Evolutionary conservation across 1,284 basidiomycete genomes (phyloP).

Genomic region (Marasmius tenuissimus): DNA sequence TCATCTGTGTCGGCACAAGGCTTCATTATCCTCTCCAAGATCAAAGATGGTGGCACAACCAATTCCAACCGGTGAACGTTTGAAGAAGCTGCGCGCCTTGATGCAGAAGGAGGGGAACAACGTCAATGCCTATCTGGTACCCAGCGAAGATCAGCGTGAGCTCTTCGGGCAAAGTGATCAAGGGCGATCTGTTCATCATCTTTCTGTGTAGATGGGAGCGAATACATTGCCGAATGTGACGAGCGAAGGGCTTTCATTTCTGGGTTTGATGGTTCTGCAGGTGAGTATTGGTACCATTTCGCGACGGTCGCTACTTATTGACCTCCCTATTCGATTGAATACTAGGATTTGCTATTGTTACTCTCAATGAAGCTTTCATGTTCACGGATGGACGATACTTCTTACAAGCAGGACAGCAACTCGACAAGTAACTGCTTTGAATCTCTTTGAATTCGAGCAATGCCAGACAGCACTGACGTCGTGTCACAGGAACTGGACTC

Average conservation of each 20-base stretch:
- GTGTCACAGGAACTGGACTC: conserved; percentile 74
- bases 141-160: conserved; percentile 88
- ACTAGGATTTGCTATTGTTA: conserved; percentile 80
- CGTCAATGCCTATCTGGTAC: conserved; percentile 75
- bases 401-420: conserved; percentile 87
- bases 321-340: background rate
- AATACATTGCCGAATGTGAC: conserved; percentile 87
- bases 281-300: conserved; percentile 34
- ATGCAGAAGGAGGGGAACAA: conserved; percentile 60
- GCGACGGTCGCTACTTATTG: background rate
- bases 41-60: conserved; percentile 11
- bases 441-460: background rate
- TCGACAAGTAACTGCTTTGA: conserved; percentile 63
- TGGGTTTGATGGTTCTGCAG: conserved; percentile 93
- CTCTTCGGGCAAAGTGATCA: conserved; percentile 12
- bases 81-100: conserved; percentile 61
- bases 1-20: background rate
- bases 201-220: conserved; percentile 75
- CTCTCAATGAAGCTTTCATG: conserved; percentile 68
- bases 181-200: background rate
- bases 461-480: background rate
- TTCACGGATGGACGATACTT: conserved; percentile 97
- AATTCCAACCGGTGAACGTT: conserved; percentile 62
- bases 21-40: background rate
- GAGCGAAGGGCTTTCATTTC: conserved; percentile 86